Percentiles rank a stretch among this genome's conserved stretches.
Conservation (phyloP, 306 rosid species). For the Prunus armeniaca region DNA sequence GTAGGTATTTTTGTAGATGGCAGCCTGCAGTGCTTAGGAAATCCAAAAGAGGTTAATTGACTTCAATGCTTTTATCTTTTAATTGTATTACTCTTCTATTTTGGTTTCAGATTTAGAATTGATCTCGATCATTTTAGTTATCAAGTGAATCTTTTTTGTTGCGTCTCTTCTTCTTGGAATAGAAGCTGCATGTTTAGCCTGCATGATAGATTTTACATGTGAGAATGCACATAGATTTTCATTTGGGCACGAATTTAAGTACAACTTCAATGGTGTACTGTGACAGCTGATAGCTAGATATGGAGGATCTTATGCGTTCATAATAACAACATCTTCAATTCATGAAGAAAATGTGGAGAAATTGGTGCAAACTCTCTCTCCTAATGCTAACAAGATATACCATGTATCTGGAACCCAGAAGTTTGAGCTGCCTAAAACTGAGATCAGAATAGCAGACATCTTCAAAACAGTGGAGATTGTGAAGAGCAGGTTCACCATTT, state of each 20-base stretch:
- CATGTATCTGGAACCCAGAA: constrained; percentile 90
- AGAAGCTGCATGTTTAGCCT: no score
- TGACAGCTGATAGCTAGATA: constrained; percentile 79
- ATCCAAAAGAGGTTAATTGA: constrained; percentile 76
- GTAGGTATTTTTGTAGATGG: constrained; percentile 89
- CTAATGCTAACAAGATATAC: constrained; percentile 68
- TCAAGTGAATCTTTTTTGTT: no score
- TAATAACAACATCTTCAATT: constrained; percentile 77
- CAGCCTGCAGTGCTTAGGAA: constrained; percentile 92
- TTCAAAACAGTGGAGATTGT: constrained; percentile 64
- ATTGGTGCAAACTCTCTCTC: constrained; percentile 54
- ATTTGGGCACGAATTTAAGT: no score
- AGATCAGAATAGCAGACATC: constrained; percentile 64
- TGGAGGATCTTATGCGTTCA: constrained; percentile 83
- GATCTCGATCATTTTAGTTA: no score
- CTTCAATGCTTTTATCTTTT: background rate
- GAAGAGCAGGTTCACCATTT: constrained; percentile 61
- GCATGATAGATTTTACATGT: no score
- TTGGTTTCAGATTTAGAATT: no score
- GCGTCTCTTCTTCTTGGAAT: no score
- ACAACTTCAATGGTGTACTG: no score
- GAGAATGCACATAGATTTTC: no score
- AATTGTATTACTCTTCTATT: no score
- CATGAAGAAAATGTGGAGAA: constrained; percentile 69
- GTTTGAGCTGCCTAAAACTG: constrained; percentile 78